phyloP scores from a whole-genome alignment of 331 rosid genomes.

The Malus hybrid region DNA sequence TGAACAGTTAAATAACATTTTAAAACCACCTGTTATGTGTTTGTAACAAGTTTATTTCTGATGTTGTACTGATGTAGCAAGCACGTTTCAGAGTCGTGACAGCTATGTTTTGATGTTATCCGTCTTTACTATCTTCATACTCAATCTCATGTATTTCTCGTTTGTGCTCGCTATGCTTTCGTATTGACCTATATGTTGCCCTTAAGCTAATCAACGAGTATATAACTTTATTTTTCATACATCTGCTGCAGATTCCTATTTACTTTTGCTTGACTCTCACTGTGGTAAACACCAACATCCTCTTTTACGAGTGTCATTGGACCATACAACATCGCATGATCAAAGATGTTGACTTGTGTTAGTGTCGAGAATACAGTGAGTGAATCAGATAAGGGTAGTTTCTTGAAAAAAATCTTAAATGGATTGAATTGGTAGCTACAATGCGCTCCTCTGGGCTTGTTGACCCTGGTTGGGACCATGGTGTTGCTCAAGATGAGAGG shows the following conservation, averaged over 20 bases:
- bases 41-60: not conserved
- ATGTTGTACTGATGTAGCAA: not conserved
- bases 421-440: slow-evolving; percentile 48
- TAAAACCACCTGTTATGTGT: not conserved
- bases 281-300: not conserved
- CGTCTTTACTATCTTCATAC: too few species aligned
- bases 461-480: slow-evolving; percentile 99
- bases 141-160: not conserved
- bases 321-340: not conserved
- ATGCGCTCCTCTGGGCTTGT: slow-evolving; percentile 70
- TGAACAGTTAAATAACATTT: not conserved
- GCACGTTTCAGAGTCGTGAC: not conserved
- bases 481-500: slow-evolving; percentile 85
- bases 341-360: not conserved
- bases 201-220: too few species aligned
- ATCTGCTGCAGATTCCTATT: not conserved
- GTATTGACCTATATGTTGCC: not conserved
- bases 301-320: not conserved
- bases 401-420: slow-evolving; percentile 10
- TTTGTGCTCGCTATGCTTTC: not conserved
- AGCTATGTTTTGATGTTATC: not conserved
- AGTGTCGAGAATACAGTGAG: slow-evolving; percentile 1
- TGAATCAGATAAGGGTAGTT: slow-evolving; percentile 15
- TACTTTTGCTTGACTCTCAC: not conserved
- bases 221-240: not conserved